phyloP scores from a whole-genome alignment of 345 rosid species.

The Eucalyptus urophylla region DNA sequence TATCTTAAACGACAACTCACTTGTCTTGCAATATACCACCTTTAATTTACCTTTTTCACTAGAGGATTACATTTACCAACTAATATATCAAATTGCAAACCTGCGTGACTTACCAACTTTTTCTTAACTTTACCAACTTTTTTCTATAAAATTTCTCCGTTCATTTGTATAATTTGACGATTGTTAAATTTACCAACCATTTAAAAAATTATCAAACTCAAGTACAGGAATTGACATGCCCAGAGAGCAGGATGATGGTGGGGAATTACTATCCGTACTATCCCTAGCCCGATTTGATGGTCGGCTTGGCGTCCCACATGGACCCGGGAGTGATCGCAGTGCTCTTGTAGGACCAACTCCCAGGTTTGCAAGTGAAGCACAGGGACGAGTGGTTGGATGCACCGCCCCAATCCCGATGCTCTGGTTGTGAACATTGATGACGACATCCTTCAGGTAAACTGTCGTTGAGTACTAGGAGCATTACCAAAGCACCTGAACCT shows the following conservation, averaged over 20 bases:
- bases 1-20: too few relatives aligned
- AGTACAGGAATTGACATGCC: not conserved
- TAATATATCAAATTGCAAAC: too few relatives aligned
- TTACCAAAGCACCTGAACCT: not conserved
- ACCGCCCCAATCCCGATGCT: slow-evolving; percentile 24
- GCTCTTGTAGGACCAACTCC: slow-evolving; percentile 22
- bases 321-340: slow-evolving; percentile 27
- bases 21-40: too few relatives aligned
- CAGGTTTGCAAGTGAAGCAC: slow-evolving; percentile 37
- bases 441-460: slow-evolving; percentile 19
- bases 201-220: too few relatives aligned
- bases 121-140: too few relatives aligned
- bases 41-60: too few relatives aligned
- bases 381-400: slow-evolving; percentile 31
- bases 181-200: too few relatives aligned
- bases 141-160: too few relatives aligned
- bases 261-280: slow-evolving; percentile 34
- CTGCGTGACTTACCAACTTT: too few relatives aligned
- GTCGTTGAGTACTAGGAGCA: not conserved
- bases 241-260: slow-evolving; percentile 20
- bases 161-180: too few relatives aligned
- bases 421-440: slow-evolving; percentile 37
- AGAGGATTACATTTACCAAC: too few relatives aligned
- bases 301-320: slow-evolving; percentile 20
- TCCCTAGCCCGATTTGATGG: slow-evolving; percentile 36